Percentiles rank a stretch among this genome's conserved stretches.
These are phyloP conservation scores for Elymus sibiricus DNA, from an alignment of 176 grass and related monocot species.

Conservation along the genomic window DNA sequence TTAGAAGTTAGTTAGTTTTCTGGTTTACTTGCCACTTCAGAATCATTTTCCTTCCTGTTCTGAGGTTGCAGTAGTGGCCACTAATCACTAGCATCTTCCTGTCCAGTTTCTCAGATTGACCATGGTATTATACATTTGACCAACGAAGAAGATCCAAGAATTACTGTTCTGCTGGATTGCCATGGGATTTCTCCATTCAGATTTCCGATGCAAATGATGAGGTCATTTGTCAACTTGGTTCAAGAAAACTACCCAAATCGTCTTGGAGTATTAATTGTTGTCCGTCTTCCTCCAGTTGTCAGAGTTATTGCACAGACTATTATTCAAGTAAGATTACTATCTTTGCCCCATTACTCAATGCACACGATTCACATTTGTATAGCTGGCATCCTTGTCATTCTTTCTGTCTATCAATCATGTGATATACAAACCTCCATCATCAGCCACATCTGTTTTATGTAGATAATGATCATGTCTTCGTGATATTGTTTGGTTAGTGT, in stretches of 20 bases:
- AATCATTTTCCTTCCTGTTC: background rate
- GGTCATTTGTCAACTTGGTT: constrained; percentile 68
- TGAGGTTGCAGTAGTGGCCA: constrained; percentile 14
- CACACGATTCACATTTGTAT: background rate
- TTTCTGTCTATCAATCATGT: background rate
- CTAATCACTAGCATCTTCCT: constrained; percentile 20
- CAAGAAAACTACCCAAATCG: constrained; percentile 95
- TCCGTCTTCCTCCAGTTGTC: constrained; percentile 94
- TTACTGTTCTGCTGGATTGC: constrained; percentile 92
- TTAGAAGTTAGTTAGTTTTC: background rate
- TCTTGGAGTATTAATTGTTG: constrained; percentile 65
- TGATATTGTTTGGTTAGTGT: background rate
- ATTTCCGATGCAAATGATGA: constrained; percentile 99
- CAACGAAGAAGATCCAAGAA: constrained; percentile 72
- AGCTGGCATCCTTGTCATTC: background rate
- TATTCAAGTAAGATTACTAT: constrained; percentile 68
- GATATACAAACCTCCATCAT: background rate
- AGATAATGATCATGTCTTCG: background rate
- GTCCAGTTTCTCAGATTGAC: constrained; percentile 93
- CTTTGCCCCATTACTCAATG: background rate
- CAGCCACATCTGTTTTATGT: background rate
- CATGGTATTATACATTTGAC: constrained; percentile 68
- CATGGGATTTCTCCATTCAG: constrained; percentile 87
- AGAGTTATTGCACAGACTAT: constrained; percentile 95
- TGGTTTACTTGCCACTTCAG: background rate